phyloP scores from a whole-genome alignment of 345 rosid genomes.

The Eucalyptus microcorys region DNA sequence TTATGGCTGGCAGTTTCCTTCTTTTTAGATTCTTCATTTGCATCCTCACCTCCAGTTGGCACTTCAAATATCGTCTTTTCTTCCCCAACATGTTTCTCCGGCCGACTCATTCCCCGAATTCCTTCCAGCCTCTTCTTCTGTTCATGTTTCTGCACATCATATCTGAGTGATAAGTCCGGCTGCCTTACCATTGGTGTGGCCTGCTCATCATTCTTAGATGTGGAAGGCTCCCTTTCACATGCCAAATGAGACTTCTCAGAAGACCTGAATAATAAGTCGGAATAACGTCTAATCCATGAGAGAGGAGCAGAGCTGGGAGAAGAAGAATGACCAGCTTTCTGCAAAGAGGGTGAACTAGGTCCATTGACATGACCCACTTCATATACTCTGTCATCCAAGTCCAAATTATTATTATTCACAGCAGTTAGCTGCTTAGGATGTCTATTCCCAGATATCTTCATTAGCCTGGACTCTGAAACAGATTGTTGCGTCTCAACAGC shows the following conservation, averaged over 20 bases:
- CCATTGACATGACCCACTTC: constrained; percentile 21
- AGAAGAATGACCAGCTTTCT: constrained; percentile 12
- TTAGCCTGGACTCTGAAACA: constrained; percentile 40
- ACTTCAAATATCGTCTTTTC: constrained; percentile 44
- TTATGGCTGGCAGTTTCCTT: constrained; percentile 5
- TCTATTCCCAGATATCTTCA: constrained; percentile 37
- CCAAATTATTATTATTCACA: constrained; percentile 20
- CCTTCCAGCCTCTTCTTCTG: background rate
- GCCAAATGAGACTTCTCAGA: constrained; percentile 20
- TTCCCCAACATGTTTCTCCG: constrained; percentile 14
- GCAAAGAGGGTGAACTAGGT: constrained; percentile 19
- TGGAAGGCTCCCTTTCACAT: constrained; percentile 11
- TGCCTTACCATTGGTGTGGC: constrained; percentile 1
- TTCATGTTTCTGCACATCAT: background rate
- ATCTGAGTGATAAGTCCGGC: constrained; percentile 6
- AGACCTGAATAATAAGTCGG: constrained; percentile 61
- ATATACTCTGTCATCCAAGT: constrained; percentile 8
- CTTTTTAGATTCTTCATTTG: constrained; percentile 9
- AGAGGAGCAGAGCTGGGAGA: constrained; percentile 38
- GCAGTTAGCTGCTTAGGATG: constrained; percentile 21
- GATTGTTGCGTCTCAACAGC: constrained; percentile 61
- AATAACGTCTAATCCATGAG: constrained; percentile 71
- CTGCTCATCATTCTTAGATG: constrained; percentile 3
- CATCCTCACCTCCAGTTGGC: constrained; percentile 8
- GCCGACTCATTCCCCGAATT: background rate